These are phyloP conservation scores for Sporisorium exsertum DNA, from an alignment of 1,284 basidiomycete species.

Conservation along the genomic window DNA sequence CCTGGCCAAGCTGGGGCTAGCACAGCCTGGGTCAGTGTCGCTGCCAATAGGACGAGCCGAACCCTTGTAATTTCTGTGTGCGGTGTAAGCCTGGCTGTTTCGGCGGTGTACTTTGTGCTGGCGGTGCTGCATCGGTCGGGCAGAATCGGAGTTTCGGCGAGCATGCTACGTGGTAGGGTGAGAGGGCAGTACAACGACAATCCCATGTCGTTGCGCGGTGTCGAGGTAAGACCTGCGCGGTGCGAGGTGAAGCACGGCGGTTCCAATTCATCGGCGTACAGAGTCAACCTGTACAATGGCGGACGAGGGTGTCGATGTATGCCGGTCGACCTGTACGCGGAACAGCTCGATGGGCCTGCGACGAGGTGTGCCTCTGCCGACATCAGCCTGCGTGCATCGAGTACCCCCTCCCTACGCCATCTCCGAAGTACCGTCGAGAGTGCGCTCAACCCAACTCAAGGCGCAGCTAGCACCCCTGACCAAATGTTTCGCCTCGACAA, in stretches of 20 bases:
- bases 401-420: background rate
- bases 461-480: constrained; percentile 9
- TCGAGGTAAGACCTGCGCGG: background rate
- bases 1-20: constrained; percentile 2
- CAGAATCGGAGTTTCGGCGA: background rate
- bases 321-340: constrained; percentile 15
- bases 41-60: constrained; percentile 3
- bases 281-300: background rate
- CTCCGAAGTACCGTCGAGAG: background rate
- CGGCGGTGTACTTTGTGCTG: constrained; percentile 9
- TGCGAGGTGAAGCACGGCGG: background rate
- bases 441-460: background rate
- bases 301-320: background rate
- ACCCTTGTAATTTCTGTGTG: constrained; percentile 1
- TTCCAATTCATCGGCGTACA: background rate
- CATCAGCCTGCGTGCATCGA: background rate
- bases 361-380: background rate
- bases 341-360: background rate
- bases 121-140: constrained; percentile 14
- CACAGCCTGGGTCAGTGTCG: constrained; percentile 13
- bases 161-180: constrained; percentile 1
- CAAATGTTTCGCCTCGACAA: constrained; percentile 7
- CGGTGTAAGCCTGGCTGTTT: background rate
- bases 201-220: background rate
- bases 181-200: background rate